Evolutionary conservation across 768 basidiomycete genomes (phyloP), one percentile per base, ranked within the genome.

Genomic region (Boletus pseudopeckii): DNA sequence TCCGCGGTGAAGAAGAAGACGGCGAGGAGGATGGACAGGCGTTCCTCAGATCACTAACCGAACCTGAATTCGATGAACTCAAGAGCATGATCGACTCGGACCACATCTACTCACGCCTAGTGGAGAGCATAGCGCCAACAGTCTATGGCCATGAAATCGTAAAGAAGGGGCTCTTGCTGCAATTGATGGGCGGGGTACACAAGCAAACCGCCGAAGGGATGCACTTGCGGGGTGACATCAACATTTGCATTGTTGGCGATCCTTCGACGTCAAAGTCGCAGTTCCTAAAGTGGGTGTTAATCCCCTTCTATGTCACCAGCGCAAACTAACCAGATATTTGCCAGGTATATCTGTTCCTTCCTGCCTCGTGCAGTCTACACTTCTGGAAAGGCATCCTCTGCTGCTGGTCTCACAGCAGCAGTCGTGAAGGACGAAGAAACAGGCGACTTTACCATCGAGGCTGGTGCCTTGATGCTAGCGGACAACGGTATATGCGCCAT

Each of bases 401-500:
- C 97, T 0, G 97, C 96, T 28, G 97, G 97, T 88, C 80, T 99
- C 22, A 99, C 97, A 0, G 97, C 97, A 6, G 96, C 96, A 2
- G 97, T 99, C 0, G 96, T 98, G 55, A 94, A 90, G 65, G 97
- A 99, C 63, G 96, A 98, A 72, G 97, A 98, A 72, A 96, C 95
- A 0, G 97, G 97, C 14, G 97, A 99, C 67, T 99, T 98, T 74
- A 98, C 97, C 0, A 98, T 98, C 65, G 97, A 99, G 74, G 97
- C 97, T 20, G 97, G 97, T 45, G 97, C 97, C 5, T 80, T 99
- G 60, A 98, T 99, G 97, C 82, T 99, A 4, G 97, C 97, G 7
- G 97, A 99, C 74, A 98, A 98, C 62, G 97, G 97, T 8, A 98
- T 98, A 68, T 99, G 97, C 67, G 95, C 95, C n/a, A 99, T 99